phyloP scores from a whole-genome alignment of 768 basidiomycete species.

The Clitopilus passeckerianus region DNA sequence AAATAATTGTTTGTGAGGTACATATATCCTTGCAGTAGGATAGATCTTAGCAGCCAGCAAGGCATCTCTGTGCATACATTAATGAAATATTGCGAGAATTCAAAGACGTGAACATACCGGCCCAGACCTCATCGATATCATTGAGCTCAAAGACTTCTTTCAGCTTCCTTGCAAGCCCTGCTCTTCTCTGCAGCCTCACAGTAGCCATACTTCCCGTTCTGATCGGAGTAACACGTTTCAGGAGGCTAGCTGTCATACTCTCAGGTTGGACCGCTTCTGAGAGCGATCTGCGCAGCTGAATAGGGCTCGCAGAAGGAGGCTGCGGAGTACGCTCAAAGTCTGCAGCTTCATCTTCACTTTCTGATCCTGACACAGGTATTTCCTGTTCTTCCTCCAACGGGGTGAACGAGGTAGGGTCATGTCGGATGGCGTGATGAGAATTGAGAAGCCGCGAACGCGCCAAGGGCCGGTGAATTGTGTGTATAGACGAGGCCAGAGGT shows the following conservation, averaged over 20 bases:
- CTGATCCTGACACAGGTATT: conserved; percentile 30
- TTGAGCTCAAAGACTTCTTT: conserved; percentile 82
- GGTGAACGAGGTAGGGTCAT: conserved; percentile 11
- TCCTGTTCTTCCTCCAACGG: conserved; percentile 30
- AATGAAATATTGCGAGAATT: neutral
- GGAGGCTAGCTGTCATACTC: neutral
- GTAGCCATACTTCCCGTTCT: conserved; percentile 69
- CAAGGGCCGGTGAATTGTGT: conserved; percentile 80
- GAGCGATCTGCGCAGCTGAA: conserved; percentile 9
- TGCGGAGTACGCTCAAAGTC: conserved; percentile 58
- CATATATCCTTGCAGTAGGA: conserved; percentile 96
- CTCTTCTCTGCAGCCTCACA: conserved; percentile 61
- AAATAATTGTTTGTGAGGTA: conserved; percentile 91
- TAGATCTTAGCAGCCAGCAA: conserved; percentile 88
- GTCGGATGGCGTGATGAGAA: conserved; percentile 15
- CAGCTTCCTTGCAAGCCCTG: conserved; percentile 81
- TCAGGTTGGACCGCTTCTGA: conserved; percentile 10
- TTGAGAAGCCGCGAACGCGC: conserved; percentile 55
- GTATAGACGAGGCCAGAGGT: conserved; percentile 78
- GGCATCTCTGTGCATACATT: conserved; percentile 66
- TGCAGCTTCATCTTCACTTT: conserved; percentile 46
- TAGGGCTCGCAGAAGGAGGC: conserved; percentile 15
- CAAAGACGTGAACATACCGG: conserved; percentile 43
- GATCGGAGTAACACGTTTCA: conserved; percentile 19
- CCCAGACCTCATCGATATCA: conserved; percentile 79